These are phyloP conservation scores for Auxenochlorella pyrenoidosa DNA, from an alignment of 139 green algal species.

Conservation along the genomic window DNA sequence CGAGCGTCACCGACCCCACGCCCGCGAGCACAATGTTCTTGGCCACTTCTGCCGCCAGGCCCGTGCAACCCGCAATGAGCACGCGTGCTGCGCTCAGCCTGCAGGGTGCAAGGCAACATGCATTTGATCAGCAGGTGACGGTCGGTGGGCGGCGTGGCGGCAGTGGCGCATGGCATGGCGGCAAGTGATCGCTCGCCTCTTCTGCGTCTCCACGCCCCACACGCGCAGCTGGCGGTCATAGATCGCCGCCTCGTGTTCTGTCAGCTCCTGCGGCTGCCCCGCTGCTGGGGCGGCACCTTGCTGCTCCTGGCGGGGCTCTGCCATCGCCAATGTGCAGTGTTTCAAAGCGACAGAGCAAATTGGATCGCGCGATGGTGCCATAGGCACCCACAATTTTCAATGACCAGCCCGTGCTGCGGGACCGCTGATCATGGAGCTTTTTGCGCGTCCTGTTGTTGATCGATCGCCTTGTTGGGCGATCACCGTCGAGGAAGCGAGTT, in stretches of 20 bases:
- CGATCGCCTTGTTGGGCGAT: too few relatives aligned
- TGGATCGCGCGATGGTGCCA: not conserved
- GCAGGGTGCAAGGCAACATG: not conserved
- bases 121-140: not conserved
- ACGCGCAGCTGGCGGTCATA: slow-evolving; percentile 92
- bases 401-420: not conserved
- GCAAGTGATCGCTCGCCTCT: slow-evolving; percentile 56
- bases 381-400: not conserved
- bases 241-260: slow-evolving; percentile 75
- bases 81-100: slow-evolving; percentile 75
- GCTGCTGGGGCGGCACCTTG: too few relatives aligned
- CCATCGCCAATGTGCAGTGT: not conserved
- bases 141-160: not conserved
- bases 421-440: not conserved
- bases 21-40: slow-evolving; percentile 95
- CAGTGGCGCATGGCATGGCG: not conserved
- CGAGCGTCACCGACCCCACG: slow-evolving; percentile 75
- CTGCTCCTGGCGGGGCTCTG: not conserved
- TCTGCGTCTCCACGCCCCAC: slow-evolving; percentile 91
- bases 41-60: slow-evolving; percentile 80
- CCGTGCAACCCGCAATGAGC: slow-evolving; percentile 69
- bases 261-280: slow-evolving; percentile 49
- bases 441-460: too few relatives aligned
- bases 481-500: too few relatives aligned
- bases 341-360: not conserved